Evolutionary conservation across 2,329 filamentous ascomycete species (phyloP), one percentile per base, ranked within the genome.

Genomic region (Microdochium nivale): DNA sequence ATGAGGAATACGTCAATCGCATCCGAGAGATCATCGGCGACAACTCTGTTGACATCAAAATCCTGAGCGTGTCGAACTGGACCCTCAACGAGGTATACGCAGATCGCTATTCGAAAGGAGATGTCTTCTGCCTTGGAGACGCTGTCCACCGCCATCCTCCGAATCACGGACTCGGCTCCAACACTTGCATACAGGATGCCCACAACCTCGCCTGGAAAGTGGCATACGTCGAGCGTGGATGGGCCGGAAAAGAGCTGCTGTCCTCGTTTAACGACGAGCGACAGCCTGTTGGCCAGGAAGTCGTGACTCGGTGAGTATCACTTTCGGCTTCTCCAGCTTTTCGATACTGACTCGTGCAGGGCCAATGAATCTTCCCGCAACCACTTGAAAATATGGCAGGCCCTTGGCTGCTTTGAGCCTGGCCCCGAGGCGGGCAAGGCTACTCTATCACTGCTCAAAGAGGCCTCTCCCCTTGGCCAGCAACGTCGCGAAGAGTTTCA

Each of bases 41-140:
- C 55, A 70, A 75, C 32, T 67, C 67, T 0, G 61, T 78, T 7
- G 63, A 68, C 1, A 66, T 75, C 2, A 71, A 82, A 58, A 72
- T 84, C 47, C 51, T 81, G n/a, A 65, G 73, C 50, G 62, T 80
- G 5, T 75, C 76, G 9, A 78, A 76, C 56, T 86, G 82, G 82
- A 70, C 67, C 50, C 77, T 85, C 58, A 83, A 83, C 56, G 81
- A 85, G 61, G 79, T 70, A 4, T 76, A 83, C 1, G 82, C 81
- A 0, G 75, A 82, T 60, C 65, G 68, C 13, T 85, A 83, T 56
- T 76, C 70, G 0, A 63, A 73, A 4, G 70, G 72, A n/a, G 75
- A 75, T 56, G 61, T 63, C 16, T 75, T 78, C 62, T 80, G 77
- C 53, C 65, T 83, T 5, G 79, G 80, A 10, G 80, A 83, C 54